phyloP scores from a whole-genome alignment of 345 rosid species.

The Citrus australasica region DNA sequence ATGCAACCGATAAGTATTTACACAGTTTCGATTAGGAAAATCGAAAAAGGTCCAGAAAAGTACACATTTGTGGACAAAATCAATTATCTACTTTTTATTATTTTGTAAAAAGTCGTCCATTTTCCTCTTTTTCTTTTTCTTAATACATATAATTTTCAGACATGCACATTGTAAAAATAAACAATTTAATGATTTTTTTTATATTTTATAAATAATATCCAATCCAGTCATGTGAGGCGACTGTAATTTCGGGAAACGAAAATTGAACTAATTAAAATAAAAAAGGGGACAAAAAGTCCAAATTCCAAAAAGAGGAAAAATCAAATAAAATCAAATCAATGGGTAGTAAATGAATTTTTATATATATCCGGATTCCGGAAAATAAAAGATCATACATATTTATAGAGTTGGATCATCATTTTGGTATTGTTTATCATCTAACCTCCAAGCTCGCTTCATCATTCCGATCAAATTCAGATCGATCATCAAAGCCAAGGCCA shows the following conservation, averaged over 20 bases:
- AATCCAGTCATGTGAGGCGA: neutral
- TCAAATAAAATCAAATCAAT: neutral
- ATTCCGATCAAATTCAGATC: neutral
- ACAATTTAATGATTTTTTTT: neutral
- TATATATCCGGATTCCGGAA: neutral
- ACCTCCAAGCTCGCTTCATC: neutral
- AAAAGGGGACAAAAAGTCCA: neutral
- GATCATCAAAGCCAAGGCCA: conserved; percentile 4
- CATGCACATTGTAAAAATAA: no score
- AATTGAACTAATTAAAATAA: neutral
- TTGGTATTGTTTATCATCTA: neutral
- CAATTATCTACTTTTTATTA: no score
- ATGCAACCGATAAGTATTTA: neutral
- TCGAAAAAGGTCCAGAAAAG: no score
- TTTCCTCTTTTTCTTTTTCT: fast-evolving
- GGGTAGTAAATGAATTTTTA: neutral
- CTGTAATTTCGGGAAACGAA: neutral
- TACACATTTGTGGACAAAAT: no score
- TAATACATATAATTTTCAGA: neutral
- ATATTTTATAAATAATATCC: neutral
- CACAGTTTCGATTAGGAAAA: no score
- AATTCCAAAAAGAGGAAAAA: neutral
- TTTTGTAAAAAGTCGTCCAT: neutral
- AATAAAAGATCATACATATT: no score
- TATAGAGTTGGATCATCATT: neutral